Evolutionary conservation across 768 basidiomycete species (phyloP).

Genomic region (Lactifluus echinatus): DNA sequence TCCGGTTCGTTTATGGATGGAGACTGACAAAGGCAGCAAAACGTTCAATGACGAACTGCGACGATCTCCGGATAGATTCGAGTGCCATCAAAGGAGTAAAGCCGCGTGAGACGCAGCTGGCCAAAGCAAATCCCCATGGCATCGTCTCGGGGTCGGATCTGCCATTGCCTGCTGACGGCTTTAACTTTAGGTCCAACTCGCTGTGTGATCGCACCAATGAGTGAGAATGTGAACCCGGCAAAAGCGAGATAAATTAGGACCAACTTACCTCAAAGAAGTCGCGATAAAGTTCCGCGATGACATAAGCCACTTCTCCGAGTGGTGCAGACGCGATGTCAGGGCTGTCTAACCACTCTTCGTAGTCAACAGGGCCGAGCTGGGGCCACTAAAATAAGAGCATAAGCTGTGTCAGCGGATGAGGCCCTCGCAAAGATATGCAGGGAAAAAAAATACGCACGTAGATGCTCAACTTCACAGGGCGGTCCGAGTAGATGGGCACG

Average conservation of each 20-base stretch:
- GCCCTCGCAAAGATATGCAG: not conserved
- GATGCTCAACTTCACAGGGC: not conserved
- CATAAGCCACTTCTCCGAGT: not conserved
- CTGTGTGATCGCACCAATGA: not conserved
- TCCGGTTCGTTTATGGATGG: not conserved
- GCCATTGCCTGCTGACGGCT: not conserved
- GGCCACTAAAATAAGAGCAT: conserved; percentile 17
- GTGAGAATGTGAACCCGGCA: too few species aligned
- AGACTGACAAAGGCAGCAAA: too few species aligned
- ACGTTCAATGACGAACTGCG: conserved; percentile 10
- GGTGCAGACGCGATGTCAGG: conserved; percentile 5
- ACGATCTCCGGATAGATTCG: conserved; percentile 15
- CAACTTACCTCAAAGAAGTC: conserved; percentile 7
- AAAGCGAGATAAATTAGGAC: too few species aligned
- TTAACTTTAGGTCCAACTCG: conserved; percentile 8
- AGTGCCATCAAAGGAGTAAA: conserved; percentile 8
- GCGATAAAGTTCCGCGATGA: conserved; percentile 8
- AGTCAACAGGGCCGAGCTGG: not conserved
- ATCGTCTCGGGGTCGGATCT: conserved; percentile 1
- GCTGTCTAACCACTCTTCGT: conserved; percentile 12
- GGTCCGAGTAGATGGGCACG: not conserved
- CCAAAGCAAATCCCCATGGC: conserved; percentile 7
- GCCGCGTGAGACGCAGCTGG: conserved; percentile 12
- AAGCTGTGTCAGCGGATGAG: too few species aligned
- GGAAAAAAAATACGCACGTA: not conserved